These are phyloP conservation scores for Pulveroboletus sp. DNA, from an alignment of 768 basidiomycete genomes.

Conservation along the genomic window DNA sequence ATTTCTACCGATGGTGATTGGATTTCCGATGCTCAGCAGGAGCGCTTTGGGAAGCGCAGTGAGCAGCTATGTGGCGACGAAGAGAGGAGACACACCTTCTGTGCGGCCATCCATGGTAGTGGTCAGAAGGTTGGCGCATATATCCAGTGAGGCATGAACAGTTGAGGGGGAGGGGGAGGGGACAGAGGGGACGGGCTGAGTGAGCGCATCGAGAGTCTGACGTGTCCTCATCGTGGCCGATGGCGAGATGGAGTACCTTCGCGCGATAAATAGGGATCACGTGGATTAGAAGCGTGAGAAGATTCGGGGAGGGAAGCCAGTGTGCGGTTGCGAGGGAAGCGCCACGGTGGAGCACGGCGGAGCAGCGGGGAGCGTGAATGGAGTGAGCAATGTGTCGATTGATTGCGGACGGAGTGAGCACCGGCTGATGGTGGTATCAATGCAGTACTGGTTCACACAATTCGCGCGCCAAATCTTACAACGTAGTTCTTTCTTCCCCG, in stretches of 20 bases:
- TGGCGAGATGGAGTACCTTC: slow-evolving; percentile 5
- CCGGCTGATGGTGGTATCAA: not conserved
- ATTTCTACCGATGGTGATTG: slow-evolving; percentile 68
- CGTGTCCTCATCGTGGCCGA: slow-evolving; percentile 16
- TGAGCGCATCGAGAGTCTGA: slow-evolving; percentile 19
- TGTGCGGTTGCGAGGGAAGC: slow-evolving; percentile 17
- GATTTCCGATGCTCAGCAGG: slow-evolving; percentile 55
- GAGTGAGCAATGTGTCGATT: not conserved
- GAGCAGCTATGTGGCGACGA: not conserved
- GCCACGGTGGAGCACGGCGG: too few species aligned
- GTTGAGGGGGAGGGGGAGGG: slow-evolving; percentile 6
- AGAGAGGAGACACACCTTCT: slow-evolving; percentile 46
- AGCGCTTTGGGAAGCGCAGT: slow-evolving; percentile 42
- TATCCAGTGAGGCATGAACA: slow-evolving; percentile 26
- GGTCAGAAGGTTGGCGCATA: slow-evolving; percentile 75
- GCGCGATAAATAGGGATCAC: slow-evolving; percentile 13
- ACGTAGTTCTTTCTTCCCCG: slow-evolving; percentile 12
- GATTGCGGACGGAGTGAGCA: slow-evolving; percentile 1
- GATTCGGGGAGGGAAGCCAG: too few species aligned
- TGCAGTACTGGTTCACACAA: slow-evolving; percentile 10
- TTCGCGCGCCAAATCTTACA: slow-evolving; percentile 11
- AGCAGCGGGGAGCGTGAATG: slow-evolving; percentile 4
- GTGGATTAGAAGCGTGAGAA: slow-evolving; percentile 3
- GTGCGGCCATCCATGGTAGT: slow-evolving; percentile 52
- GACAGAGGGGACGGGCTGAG: slow-evolving; percentile 30